A percentile compares a stretch with the other conserved stretches of the same genome.
phyloP scores from a whole-genome alignment of 2,329 filamentous ascomycete genomes.

The Paraphaeosphaeria minitans region DNA sequence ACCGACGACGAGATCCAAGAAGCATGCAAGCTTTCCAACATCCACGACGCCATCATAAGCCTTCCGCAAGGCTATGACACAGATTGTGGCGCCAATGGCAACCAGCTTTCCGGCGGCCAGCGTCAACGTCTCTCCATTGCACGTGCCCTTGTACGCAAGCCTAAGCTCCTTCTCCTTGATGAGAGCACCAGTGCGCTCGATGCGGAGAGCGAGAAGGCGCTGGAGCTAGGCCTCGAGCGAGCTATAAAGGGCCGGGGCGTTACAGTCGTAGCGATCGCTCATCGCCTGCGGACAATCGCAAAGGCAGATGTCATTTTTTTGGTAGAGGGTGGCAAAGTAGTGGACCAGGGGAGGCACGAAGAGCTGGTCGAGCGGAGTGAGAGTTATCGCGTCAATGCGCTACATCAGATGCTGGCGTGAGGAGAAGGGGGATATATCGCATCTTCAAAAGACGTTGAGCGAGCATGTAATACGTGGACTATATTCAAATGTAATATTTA shows the following conservation, averaged over 20 bases:
- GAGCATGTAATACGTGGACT: constrained; percentile 9
- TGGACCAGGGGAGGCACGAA: constrained; percentile 56
- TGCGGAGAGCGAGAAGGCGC: constrained; percentile 48
- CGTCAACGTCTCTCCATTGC: constrained; percentile 51
- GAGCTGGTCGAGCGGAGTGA: constrained; percentile 56
- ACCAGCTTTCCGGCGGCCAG: constrained; percentile 51
- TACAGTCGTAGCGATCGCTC: constrained; percentile 54
- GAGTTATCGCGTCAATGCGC: constrained; percentile 56
- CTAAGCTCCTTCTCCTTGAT: constrained; percentile 49
- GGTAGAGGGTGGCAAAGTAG: constrained; percentile 55
- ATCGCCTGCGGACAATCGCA: constrained; percentile 50
- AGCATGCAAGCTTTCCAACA: constrained; percentile 70
- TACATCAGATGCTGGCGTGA: constrained; percentile 54
- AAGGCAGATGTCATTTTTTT: constrained; percentile 52
- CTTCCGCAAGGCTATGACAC: constrained; percentile 71
- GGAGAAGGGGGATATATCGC: background rate
- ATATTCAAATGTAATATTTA: background rate
- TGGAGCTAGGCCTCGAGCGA: constrained; percentile 48
- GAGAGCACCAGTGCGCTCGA: constrained; percentile 52
- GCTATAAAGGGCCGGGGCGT: constrained; percentile 42
- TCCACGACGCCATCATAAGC: constrained; percentile 68
- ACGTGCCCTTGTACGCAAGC: constrained; percentile 50
- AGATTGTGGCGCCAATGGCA: constrained; percentile 48
- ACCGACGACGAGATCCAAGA: constrained; percentile 67
- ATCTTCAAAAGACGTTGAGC: background rate